Percentiles rank a stretch among this genome's conserved stretches.
These are phyloP conservation scores for Piper longum DNA, from an alignment of 164 flowering plant genomes.

Conservation along the genomic window DNA sequence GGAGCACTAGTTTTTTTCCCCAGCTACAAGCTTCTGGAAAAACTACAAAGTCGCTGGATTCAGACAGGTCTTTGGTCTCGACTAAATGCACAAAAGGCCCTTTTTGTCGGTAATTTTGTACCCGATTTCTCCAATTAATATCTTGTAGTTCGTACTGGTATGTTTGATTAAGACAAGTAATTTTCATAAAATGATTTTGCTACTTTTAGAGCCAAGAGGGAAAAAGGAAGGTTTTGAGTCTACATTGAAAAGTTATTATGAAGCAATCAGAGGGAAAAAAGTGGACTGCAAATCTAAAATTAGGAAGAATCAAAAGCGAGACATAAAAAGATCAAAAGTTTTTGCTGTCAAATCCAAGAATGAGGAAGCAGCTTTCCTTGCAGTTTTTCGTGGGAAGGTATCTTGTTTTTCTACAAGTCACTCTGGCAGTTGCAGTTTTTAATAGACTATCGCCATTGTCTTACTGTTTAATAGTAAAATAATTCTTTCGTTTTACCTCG, in stretches of 20 bases:
- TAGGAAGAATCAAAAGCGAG: slow-evolving; percentile 33
- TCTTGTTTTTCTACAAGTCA: background rate
- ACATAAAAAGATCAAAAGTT: slow-evolving; percentile 12
- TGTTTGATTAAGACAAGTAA: background rate
- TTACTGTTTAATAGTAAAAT: too few species aligned
- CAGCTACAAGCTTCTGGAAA: slow-evolving; percentile 91
- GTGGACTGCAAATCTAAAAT: slow-evolving; percentile 13
- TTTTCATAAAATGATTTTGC: too few species aligned
- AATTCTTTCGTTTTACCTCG: background rate
- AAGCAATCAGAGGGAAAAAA: slow-evolving; percentile 27
- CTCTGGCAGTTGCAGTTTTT: background rate
- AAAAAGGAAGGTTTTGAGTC: slow-evolving; percentile 63
- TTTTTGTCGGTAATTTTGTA: slow-evolving; percentile 55
- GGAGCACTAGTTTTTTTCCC: slow-evolving; percentile 95
- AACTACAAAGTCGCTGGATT: slow-evolving; percentile 63
- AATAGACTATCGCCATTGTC: too few species aligned
- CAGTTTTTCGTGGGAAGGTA: slow-evolving; percentile 98
- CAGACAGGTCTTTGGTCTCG: slow-evolving; percentile 92
- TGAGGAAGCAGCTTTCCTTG: slow-evolving; percentile 82
- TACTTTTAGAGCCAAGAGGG: slow-evolving; percentile 71
- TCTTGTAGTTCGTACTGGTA: background rate
- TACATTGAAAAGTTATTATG: slow-evolving; percentile 59
- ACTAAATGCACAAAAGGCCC: slow-evolving; percentile 49
- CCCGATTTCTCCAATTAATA: background rate
- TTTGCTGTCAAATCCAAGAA: slow-evolving; percentile 9